Evolutionary conservation across 1,139 yeast species (phyloP), one percentile per base, ranked within the genome.

Genomic region (Keqinozyma sinolaborantium): DNA sequence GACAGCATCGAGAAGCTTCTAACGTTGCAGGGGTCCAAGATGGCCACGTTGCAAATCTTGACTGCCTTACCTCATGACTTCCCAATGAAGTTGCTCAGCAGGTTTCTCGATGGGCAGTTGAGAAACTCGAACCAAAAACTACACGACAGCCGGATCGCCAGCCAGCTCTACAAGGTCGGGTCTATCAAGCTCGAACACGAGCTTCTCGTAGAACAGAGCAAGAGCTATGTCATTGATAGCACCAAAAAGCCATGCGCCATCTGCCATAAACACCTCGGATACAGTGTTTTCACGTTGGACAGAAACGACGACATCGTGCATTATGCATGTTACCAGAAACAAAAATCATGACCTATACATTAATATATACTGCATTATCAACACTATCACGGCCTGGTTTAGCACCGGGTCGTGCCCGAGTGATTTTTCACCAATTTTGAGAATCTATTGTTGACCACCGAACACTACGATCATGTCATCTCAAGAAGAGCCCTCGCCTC

Each of bases 251-350:
- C 61, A 2, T 87, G 96, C 48, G 50, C 60, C 1, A 68, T 76
- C 11, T 87, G 96, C 54, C 63, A 65, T 16, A 77, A 77, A 41
- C 55, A 71, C 14, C 61, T 85, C 24, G 88, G 88, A 3, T 71
- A 73, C 39, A 72, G 84, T 28, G 81, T 84, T 1, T 59, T 82
- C 25, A 67, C 79, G 18, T 72, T 72, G 10, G 66, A 70, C 23
- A 73, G 73, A 1, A 61, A 68, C 32, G 70, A 70, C n/a, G 57
- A 60, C 8, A 67, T 81, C 4, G 77, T 81, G 2, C 95, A 86
- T 51, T 86, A 80, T 49, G 87, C 86, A 1, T 85, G 95, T 32
- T 18, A 18, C 10, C 21, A 18, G 10, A 18, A 10, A 10, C 21
- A 18, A 10, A 18, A 18, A 10, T n/a, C n/a, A n/a, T n/a, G n/a